Evolutionary conservation across 2,329 filamentous ascomycete genomes (phyloP).

Genomic region (Septoria linicola): DNA sequence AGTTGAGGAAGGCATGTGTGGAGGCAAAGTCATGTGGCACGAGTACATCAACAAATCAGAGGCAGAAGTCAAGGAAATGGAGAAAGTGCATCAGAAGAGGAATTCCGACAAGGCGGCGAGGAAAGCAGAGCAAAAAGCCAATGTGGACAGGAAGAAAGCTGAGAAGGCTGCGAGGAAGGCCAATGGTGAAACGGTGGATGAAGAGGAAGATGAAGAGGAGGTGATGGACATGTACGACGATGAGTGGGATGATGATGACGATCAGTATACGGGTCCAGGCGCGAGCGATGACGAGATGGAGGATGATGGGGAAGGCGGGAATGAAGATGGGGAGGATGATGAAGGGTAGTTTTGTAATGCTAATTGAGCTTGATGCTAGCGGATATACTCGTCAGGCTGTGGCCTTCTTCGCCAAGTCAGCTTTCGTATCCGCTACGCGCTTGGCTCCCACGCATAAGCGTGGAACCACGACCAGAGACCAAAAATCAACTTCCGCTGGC

Average conservation of each 20-base stretch:
- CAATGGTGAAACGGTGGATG: conserved; percentile 41
- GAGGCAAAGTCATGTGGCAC: conserved; percentile 95
- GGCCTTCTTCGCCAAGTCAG: too few relatives aligned
- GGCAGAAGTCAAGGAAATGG: conserved; percentile 73
- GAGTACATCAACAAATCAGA: conserved; percentile 85
- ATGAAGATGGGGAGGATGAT: conserved; percentile 6
- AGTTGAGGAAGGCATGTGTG: conserved; percentile 90
- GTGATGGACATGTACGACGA: conserved; percentile 52
- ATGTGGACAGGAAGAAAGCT: conserved; percentile 81
- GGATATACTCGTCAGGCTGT: too few relatives aligned
- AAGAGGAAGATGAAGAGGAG: conserved; percentile 40
- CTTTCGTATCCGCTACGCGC: too few relatives aligned
- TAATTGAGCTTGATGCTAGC: too few relatives aligned
- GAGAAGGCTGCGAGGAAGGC: conserved; percentile 53
- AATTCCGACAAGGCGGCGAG: conserved; percentile 78
- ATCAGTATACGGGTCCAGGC: conserved; percentile 24
- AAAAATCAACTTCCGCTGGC: too few relatives aligned
- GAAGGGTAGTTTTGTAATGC: conserved; percentile 12
- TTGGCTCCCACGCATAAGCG: too few relatives aligned
- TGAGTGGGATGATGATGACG: conserved; percentile 44
- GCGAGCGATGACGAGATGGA: conserved; percentile 25
- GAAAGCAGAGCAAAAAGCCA: conserved; percentile 79
- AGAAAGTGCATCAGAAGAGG: conserved; percentile 77
- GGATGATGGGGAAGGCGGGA: conserved; percentile 7
- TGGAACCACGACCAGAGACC: too few relatives aligned